Evolutionary conservation across 805 yeast species (phyloP), one percentile per base, ranked within the genome.

Genomic region (Monosporozyma servazzii): DNA sequence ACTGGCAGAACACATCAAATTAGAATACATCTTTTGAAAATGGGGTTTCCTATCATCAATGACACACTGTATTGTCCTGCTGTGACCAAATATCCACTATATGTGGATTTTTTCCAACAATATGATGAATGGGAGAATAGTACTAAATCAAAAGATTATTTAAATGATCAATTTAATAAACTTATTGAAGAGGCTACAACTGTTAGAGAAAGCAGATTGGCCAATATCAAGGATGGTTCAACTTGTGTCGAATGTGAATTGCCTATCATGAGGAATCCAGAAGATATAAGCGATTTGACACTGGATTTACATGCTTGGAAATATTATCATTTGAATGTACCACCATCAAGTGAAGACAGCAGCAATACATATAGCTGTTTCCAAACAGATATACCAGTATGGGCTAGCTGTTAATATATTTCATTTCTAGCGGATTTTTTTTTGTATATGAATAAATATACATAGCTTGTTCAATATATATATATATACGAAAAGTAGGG

Each of bases 1-100:
- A 90, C 98, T 0, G 99, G 99, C 0, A 75, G 99, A 60, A 88
- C 97, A 0, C 99, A 91, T 66, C 99, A 91, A 66, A 88, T 93
- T 47, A 73, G 99, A 55, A 95, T 93, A 0, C 99, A 93, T 70
- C 69, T 93, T 50, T 95, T 90, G 66, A 83, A 78, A 57, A 58
- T 93, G 17, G 96, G 96, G 0, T 77, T 73, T 60, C 96, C 98
- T 0, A 91, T 91, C 25, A 85, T 82, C 3, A 88, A 93, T 61
- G 99, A 91, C 65, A 95, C 96, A 0, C 75, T 90, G 4, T 91
- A 67, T 52, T 61, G 61, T 49, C 36, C 55, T 1, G 52, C 48
- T 2, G 54, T 49, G 9, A 53, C 65, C 1, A 54, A 52, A 47
- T 65, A 60, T 39, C 65, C 65, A 1, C 20, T 45, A 23, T 57